These are phyloP conservation scores for Penicillium sp. DNA, from an alignment of 2,329 filamentous ascomycete genomes.

Conservation along the genomic window DNA sequence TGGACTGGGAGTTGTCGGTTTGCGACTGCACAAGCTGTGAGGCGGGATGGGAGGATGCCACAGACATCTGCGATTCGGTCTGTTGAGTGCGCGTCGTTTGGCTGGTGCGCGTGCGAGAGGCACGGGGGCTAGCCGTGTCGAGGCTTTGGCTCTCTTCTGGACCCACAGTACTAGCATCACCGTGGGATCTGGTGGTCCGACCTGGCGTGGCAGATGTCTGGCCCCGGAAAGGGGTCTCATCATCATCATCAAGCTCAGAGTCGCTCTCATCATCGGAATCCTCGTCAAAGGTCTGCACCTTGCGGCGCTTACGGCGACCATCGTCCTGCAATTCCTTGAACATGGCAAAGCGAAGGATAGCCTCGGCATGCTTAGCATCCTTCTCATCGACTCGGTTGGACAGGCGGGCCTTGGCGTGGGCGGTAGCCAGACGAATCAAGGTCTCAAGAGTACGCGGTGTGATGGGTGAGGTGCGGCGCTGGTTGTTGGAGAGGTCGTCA, in stretches of 20 bases:
- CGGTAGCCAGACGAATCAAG: conserved; percentile 94
- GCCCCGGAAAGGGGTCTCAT: conserved; percentile 22
- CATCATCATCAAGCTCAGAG: conserved; percentile 37
- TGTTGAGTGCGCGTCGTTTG: conserved; percentile 43
- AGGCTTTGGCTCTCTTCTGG: conserved; percentile 56
- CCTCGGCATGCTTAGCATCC: conserved; percentile 84
- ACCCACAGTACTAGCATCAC: conserved; percentile 45
- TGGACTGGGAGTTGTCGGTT: conserved; percentile 32
- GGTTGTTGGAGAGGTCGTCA: conserved; percentile 92
- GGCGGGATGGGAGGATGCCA: conserved; percentile 76
- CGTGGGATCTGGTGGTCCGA: conserved; percentile 31
- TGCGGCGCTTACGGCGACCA: conserved; percentile 79
- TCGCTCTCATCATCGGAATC: conserved; percentile 53
- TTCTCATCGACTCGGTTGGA: conserved; percentile 86
- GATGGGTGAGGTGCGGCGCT: conserved; percentile 89
- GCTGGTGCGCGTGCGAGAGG: conserved; percentile 38
- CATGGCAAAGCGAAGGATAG: conserved; percentile 87
- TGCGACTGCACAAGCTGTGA: conserved; percentile 67
- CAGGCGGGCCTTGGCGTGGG: conserved; percentile 88
- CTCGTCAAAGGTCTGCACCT: conserved; percentile 68
- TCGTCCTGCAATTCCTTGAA: conserved; percentile 90
- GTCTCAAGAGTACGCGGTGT: conserved; percentile 97
- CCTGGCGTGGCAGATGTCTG: conserved; percentile 32
- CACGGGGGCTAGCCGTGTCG: conserved; percentile 53
- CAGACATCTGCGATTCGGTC: conserved; percentile 60